Conservation (phyloP, 1,284 basidiomycete genomes). For the Rhizoctonia solani region DNA sequence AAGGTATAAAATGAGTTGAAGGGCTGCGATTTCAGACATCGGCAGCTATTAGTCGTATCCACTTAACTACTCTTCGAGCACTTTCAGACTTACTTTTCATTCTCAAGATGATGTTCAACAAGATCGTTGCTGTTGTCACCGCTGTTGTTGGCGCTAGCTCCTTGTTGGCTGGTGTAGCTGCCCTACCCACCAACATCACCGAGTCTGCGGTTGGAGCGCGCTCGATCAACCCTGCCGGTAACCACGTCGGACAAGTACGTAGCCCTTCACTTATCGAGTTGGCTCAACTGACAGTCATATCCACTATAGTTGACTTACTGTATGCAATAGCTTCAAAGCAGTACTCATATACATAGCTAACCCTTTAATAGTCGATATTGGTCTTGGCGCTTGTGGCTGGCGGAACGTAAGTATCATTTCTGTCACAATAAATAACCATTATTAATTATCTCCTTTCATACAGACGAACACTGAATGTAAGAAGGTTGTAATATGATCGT, state of each 20-base stretch:
- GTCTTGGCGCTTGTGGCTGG: slow-evolving; percentile 29
- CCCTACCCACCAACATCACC: slow-evolving; percentile 13
- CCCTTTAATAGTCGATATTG: neutral
- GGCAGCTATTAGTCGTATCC: slow-evolving; percentile 1
- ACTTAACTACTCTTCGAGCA: neutral
- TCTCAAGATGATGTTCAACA: neutral
- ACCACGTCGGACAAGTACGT: slow-evolving; percentile 30
- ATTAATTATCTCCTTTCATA: neutral
- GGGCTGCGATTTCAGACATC: neutral
- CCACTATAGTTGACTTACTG: slow-evolving; percentile 13
- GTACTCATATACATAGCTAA: neutral
- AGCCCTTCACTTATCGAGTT: too few relatives aligned
- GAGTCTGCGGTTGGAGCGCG: slow-evolving; percentile 7
- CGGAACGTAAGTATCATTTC: slow-evolving; percentile 7
- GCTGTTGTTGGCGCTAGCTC: slow-evolving; percentile 15
- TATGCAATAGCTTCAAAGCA: neutral
- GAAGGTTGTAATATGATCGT: neutral
- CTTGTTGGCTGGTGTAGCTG: slow-evolving; percentile 21
- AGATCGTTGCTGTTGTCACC: slow-evolving; percentile 5
- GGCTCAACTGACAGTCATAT: too few relatives aligned
- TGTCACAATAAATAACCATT: neutral
- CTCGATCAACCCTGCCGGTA: slow-evolving; percentile 14
- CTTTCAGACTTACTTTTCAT: neutral
- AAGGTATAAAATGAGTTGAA: neutral
- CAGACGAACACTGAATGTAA: slow-evolving; percentile 11